A percentile compares a stretch with the other conserved stretches of the same genome.
phyloP scores from a whole-genome alignment of 1,139 yeast species.

The Chernovozyma aurita region DNA sequence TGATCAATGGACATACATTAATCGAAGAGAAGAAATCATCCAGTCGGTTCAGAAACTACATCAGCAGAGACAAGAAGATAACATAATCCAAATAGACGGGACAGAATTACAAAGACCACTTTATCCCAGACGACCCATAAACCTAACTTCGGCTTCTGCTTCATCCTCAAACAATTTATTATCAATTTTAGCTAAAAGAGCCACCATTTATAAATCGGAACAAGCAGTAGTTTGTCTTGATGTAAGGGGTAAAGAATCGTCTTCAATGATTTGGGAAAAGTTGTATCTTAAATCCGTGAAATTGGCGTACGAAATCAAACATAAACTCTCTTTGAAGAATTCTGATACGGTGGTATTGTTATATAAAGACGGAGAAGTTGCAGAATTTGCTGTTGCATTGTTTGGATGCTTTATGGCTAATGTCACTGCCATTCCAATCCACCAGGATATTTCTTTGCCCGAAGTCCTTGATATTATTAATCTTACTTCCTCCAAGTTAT shows the following conservation, averaged over 20 bases:
- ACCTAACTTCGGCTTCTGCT: constrained; percentile 18
- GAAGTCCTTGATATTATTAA: constrained; percentile 72
- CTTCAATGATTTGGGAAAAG: constrained; percentile 85
- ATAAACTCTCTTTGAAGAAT: constrained; percentile 62
- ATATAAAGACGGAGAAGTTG: constrained; percentile 78
- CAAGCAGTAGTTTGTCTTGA: constrained; percentile 73
- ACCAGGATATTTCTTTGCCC: constrained; percentile 60
- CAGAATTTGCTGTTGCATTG: constrained; percentile 81
- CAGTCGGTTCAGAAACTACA: constrained; percentile 34
- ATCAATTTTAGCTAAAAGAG: constrained; percentile 69
- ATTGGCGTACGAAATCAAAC: constrained; percentile 81
- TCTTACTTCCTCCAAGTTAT: constrained; percentile 71
- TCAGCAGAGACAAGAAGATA: constrained; percentile 26
- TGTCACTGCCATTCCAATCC: constrained; percentile 89
- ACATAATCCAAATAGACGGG: constrained; percentile 28
- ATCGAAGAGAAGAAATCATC: constrained; percentile 44
- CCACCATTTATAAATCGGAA: constrained; percentile 59
- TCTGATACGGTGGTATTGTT: constrained; percentile 82
- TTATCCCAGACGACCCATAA: constrained; percentile 45
- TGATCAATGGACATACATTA: constrained; percentile 48
- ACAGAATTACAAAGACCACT: constrained; percentile 50
- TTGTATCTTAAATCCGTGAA: constrained; percentile 78
- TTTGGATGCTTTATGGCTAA: constrained; percentile 94
- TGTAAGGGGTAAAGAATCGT: constrained; percentile 73
- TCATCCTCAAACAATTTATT: constrained; percentile 44